These are phyloP conservation scores for Hanseniaspora pseudoguilliermondii DNA, from an alignment of 805 yeast genomes.

Conservation along the genomic window DNA sequence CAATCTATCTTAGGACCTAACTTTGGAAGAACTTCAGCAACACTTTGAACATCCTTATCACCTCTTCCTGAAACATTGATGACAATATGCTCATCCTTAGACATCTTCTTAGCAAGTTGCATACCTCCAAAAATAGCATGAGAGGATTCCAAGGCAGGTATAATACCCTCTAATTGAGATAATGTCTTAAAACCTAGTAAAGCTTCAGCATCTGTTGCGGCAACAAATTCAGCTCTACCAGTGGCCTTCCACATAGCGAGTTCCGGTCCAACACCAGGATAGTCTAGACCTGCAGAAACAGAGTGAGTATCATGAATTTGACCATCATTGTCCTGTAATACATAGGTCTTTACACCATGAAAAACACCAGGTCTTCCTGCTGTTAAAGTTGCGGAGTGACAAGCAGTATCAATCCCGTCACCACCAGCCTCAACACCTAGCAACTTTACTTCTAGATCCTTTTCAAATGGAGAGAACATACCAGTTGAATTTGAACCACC, in stretches of 20 bases:
- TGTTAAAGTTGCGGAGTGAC: slow-evolving; percentile 90
- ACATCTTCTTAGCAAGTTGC: slow-evolving; percentile 72
- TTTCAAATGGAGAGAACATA: slow-evolving; percentile 85
- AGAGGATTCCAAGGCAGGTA: slow-evolving; percentile 95
- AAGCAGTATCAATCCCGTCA: slow-evolving; percentile 78
- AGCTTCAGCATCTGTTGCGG: slow-evolving; percentile 94
- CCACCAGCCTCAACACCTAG: slow-evolving; percentile 99
- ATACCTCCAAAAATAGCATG: slow-evolving; percentile 92
- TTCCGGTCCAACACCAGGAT: slow-evolving; percentile 99
- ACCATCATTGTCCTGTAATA: slow-evolving; percentile 82
- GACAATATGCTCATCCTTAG: slow-evolving; percentile 65
- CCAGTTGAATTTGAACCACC: slow-evolving; percentile 98
- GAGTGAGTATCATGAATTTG: slow-evolving; percentile 97
- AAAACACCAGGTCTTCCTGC: slow-evolving; percentile 93
- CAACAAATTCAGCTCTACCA: slow-evolving; percentile 81
- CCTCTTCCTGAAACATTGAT: slow-evolving; percentile 96
- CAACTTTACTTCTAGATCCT: slow-evolving; percentile 62
- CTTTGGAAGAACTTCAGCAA: slow-evolving; percentile 83
- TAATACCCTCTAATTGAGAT: slow-evolving; percentile 92
- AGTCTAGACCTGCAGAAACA: slow-evolving; percentile 95
- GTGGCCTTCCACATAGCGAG: slow-evolving; percentile 87
- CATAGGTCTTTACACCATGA: slow-evolving; percentile 94
- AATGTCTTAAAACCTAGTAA: slow-evolving; percentile 76
- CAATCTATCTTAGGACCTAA: slow-evolving; percentile 87
- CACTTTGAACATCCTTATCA: slow-evolving; percentile 96